These are phyloP conservation scores for Nasturtium officinale DNA, from an alignment of 345 rosid species.

Conservation along the genomic window DNA sequence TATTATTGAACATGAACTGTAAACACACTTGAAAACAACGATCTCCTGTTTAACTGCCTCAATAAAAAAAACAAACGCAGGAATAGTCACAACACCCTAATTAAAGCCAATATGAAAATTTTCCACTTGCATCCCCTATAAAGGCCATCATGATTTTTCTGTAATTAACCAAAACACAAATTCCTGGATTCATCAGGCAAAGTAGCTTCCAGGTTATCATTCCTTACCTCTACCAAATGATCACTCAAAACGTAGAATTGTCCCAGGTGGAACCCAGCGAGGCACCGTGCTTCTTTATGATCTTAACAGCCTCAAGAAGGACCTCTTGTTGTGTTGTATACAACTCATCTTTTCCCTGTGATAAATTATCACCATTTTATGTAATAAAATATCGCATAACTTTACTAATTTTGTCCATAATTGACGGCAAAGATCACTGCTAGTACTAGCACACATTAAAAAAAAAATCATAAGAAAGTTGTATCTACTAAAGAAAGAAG, in stretches of 20 bases:
- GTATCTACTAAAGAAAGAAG: background rate
- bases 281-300: slow-evolving; percentile 76
- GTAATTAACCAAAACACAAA: background rate
- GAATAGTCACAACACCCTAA: background rate
- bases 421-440: background rate
- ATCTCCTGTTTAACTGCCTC: background rate
- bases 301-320: slow-evolving; percentile 63
- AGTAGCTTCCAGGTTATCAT: background rate
- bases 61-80: too few species aligned
- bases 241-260: slow-evolving; percentile 11
- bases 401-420: background rate
- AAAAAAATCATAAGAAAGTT: background rate
- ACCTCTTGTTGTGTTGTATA: slow-evolving; percentile 70
- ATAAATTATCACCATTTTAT: background rate
- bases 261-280: slow-evolving; percentile 57
- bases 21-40: background rate
- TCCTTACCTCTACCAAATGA: slow-evolving; percentile 19
- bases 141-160: background rate
- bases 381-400: background rate
- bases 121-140: background rate
- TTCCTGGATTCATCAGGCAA: background rate
- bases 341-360: slow-evolving; percentile 71
- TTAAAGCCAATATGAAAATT: background rate
- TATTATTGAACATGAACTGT: background rate
- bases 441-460: background rate